These are phyloP conservation scores for Mimosa bimucronata DNA, from an alignment of 306 rosid genomes.

Conservation along the genomic window DNA sequence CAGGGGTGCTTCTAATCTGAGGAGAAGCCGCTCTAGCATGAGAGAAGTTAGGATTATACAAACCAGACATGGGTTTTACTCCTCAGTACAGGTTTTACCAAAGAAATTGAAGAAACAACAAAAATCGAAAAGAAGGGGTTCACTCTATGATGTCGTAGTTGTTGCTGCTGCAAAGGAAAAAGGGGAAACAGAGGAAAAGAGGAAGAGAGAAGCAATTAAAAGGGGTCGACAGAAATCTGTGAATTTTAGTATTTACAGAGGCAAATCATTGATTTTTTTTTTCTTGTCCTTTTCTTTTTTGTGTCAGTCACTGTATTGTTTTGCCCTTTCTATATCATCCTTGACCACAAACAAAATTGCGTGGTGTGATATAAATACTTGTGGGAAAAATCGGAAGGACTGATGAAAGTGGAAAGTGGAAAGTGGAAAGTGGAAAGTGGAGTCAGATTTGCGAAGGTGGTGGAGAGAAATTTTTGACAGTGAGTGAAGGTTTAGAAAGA, in stretches of 20 bases:
- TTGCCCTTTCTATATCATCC: conserved; percentile 21
- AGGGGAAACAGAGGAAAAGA: conserved; percentile 52
- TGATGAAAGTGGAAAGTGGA: not conserved
- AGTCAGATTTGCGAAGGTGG: not conserved
- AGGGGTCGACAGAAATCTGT: conserved; percentile 49
- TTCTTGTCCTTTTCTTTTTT: conserved; percentile 24
- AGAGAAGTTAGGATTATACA: conserved; percentile 92
- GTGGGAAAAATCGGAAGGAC: too few species aligned
- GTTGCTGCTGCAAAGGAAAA: conserved; percentile 56
- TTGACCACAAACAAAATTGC: conserved; percentile 26
- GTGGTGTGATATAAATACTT: not conserved
- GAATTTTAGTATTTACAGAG: conserved; percentile 54
- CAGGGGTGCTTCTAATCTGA: conserved; percentile 81
- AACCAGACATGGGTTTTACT: conserved; percentile 73
- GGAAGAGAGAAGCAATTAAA: conserved; percentile 59
- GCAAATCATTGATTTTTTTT: conserved; percentile 38
- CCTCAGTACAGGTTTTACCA: conserved; percentile 25
- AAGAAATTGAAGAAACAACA: conserved; percentile 58
- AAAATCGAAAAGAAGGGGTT: conserved; percentile 56
- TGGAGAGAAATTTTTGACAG: conserved; percentile 17
- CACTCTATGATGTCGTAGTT: conserved; percentile 46
- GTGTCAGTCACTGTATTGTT: conserved; percentile 23
- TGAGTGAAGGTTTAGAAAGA: not conserved
- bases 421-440: not conserved
- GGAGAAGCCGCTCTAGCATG: conserved; percentile 98